A percentile compares a stretch with the other conserved stretches of the same genome.
phyloP scores from a whole-genome alignment of 805 yeast genomes.

The Yarrowia phangngaensis region DNA sequence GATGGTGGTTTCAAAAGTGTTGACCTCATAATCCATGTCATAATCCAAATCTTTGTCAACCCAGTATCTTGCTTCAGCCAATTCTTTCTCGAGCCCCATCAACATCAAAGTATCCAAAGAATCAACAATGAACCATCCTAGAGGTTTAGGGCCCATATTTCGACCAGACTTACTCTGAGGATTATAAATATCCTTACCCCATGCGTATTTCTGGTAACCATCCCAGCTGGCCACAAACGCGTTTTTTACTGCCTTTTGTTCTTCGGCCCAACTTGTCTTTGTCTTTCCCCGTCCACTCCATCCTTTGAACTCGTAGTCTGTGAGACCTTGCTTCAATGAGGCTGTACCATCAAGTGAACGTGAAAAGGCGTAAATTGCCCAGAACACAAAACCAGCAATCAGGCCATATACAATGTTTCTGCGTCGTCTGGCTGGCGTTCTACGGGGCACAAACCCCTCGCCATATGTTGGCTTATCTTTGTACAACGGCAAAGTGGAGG shows the following conservation, averaged over 20 bases:
- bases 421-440: constrained; percentile 28
- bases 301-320: constrained; percentile 26
- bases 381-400: constrained; percentile 44
- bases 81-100: constrained; percentile 64
- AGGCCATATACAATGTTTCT: constrained; percentile 46
- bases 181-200: constrained; percentile 77
- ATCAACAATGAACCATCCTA: constrained; percentile 94
- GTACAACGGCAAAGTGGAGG: constrained; percentile 45
- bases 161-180: constrained; percentile 61
- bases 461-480: constrained; percentile 51
- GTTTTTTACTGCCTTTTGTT: constrained; percentile 56
- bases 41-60: constrained; percentile 65
- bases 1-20: constrained; percentile 89
- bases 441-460: constrained; percentile 11
- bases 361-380: constrained; percentile 42
- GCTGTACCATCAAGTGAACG: constrained; percentile 7
- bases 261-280: constrained; percentile 44
- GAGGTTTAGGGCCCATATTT: constrained; percentile 74
- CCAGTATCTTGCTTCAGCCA: constrained; percentile 67
- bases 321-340: constrained; percentile 13
- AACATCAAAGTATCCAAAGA: constrained; percentile 75
- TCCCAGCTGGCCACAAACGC: constrained; percentile 75
- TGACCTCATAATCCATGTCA: constrained; percentile 68
- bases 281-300: constrained; percentile 25
- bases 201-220: constrained; percentile 67